Evolutionary conservation across 192 early-diverging fungal genomes (phyloP).

Genomic region (Coemansia brasiliensis): DNA sequence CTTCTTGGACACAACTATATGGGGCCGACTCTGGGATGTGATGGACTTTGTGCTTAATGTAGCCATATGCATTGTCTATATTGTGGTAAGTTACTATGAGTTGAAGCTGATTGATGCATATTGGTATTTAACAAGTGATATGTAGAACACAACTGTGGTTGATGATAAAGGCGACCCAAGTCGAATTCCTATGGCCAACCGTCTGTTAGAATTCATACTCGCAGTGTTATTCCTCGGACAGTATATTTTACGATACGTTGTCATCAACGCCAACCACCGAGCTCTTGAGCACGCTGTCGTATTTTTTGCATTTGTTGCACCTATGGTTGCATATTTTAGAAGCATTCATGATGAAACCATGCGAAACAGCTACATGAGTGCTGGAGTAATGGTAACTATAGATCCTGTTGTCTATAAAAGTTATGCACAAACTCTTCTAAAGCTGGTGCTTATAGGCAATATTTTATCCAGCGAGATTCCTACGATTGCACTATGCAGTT

Average conservation of each 20-base stretch:
- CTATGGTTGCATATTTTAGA: slow-evolving; percentile 32
- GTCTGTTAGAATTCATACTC: slow-evolving; percentile 33
- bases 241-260: slow-evolving; percentile 36
- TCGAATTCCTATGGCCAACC: slow-evolving; percentile 22
- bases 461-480: slow-evolving; percentile 53
- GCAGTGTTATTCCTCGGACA: slow-evolving; percentile 35
- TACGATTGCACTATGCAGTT: slow-evolving; percentile 40
- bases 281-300: slow-evolving; percentile 34
- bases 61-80: slow-evolving; percentile 33
- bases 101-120: too few relatives aligned
- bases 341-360: slow-evolving; percentile 22
- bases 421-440: background rate
- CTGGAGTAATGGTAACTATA: slow-evolving; percentile 48
- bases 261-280: slow-evolving; percentile 43
- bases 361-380: slow-evolving; percentile 49
- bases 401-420: background rate
- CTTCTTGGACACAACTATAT: slow-evolving; percentile 44
- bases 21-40: slow-evolving; percentile 51
- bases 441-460: slow-evolving; percentile 22
- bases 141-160: slow-evolving; percentile 48
- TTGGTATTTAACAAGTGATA: background rate
- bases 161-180: slow-evolving; percentile 22
- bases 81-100: slow-evolving; percentile 34
- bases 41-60: slow-evolving; percentile 39
- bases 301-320: slow-evolving; percentile 42